These are phyloP conservation scores for Tylopilus intermedius DNA, from an alignment of 768 basidiomycete species.

Conservation along the genomic window DNA sequence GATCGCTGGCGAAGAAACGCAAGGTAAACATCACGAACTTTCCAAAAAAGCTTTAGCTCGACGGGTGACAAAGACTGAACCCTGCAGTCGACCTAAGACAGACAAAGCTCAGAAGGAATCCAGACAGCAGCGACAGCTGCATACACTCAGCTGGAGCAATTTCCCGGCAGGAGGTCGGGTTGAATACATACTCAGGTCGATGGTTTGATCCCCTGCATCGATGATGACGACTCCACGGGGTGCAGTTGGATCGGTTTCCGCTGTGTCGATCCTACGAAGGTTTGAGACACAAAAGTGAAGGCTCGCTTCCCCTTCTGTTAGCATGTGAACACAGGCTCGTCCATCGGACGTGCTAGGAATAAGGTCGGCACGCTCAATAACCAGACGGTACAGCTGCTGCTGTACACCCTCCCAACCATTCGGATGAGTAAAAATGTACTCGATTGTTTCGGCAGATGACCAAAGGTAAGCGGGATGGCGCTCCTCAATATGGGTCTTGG, in stretches of 20 bases:
- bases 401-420: slow-evolving; percentile 11
- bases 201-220: neutral
- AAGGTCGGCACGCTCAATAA: slow-evolving; percentile 17
- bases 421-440: slow-evolving; percentile 21
- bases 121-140: too few species aligned
- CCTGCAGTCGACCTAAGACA: neutral
- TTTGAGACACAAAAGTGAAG: too few species aligned
- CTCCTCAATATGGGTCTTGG: neutral
- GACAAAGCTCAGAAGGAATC: too few species aligned
- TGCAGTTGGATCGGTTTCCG: neutral
- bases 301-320: neutral
- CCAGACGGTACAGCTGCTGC: slow-evolving; percentile 16
- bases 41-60: too few species aligned
- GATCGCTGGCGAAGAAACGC: too few species aligned
- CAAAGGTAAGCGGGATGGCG: neutral
- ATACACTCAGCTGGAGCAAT: too few species aligned
- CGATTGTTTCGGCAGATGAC: slow-evolving; percentile 4
- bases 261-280: neutral
- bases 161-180: neutral
- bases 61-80: too few species aligned
- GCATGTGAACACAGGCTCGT: slow-evolving; percentile 9
- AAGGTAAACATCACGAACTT: too few species aligned
- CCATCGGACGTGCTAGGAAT: slow-evolving; percentile 11
- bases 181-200: too few species aligned
- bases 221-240: neutral